Base-by-base conservation (phyloP, 805 yeast genomes). In the Clavispora vitiphila region DNA sequence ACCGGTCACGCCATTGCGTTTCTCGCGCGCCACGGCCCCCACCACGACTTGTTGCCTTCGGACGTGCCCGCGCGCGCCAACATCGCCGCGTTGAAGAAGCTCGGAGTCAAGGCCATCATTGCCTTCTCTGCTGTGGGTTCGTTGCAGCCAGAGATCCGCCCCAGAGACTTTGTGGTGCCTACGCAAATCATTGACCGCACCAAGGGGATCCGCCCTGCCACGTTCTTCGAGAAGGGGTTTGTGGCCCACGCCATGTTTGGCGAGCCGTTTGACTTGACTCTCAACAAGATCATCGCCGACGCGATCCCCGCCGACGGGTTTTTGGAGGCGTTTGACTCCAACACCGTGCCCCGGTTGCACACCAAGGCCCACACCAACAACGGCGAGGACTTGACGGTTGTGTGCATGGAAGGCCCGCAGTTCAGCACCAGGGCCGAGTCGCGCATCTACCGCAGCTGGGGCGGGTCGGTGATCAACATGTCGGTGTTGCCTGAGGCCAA, bases 361-460 rank as follows among this genome's bases (percentile, higher is more conserved):
- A 71, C 87, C 40, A 82, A 79, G 62, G 42, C 54, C 16, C 67
- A 61, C 41, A 69, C 87, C 38, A 82, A 80, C 51, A 66, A 66
- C 25, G 78, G 77, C 42, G 81, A 78, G 43, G 97, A 91, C 56
- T 67, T 86, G 44, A 85, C 95, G 6, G 79, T 93, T 31, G 76
- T 93, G 48, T 93, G 99, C 64, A 93, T 93, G 99, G 99, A 91
- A 67, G 99, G 99, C 34, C 99, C 99, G 3, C 96, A 93, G 38
- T 93, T 93, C 65, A 83, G 95, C 29, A 93, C 99, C 11, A 77
- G 99, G 51, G 98, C 99, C 8, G 99, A 93, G 68, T 89, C 97
- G 11, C 77, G 77, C 60, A 66, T 93, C 67, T 93, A 93, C 71
- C 65, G 77, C 47, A 68, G 85, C 26, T 86, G 93, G 83, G 97